phyloP scores from a whole-genome alignment of 805 yeast species.

The Priceomyces medius region DNA sequence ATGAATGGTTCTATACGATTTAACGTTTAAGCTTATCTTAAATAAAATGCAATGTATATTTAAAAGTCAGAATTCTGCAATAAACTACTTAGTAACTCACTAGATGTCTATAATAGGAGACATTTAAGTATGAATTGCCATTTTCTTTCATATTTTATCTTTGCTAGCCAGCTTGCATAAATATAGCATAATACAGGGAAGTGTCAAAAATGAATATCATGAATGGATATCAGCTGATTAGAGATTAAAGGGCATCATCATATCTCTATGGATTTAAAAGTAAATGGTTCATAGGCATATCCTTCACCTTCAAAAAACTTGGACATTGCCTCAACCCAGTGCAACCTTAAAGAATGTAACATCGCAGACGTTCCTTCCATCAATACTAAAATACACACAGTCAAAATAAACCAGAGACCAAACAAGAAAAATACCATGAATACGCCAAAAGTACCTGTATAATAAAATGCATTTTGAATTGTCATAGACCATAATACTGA shows the following conservation, averaged over 20 bases:
- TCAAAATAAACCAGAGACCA: slow-evolving; percentile 73
- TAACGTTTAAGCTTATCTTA: too few species aligned
- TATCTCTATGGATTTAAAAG: slow-evolving; percentile 33
- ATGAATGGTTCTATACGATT: too few species aligned
- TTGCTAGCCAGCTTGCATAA: background rate
- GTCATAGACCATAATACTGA: slow-evolving; percentile 78
- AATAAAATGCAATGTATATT: too few species aligned
- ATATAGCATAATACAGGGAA: too few species aligned
- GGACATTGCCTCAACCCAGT: slow-evolving; percentile 83
- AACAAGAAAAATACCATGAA: slow-evolving; percentile 59
- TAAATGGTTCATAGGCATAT: slow-evolving; percentile 62
- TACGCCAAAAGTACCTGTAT: slow-evolving; percentile 54
- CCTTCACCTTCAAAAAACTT: slow-evolving; percentile 81
- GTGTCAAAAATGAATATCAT: too few species aligned
- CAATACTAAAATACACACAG: slow-evolving; percentile 65
- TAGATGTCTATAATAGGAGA: too few species aligned
- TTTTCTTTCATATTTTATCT: too few species aligned
- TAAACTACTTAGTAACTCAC: too few species aligned
- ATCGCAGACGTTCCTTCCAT: slow-evolving; percentile 88
- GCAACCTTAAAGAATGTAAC: slow-evolving; percentile 74
- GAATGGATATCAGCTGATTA: too few species aligned
- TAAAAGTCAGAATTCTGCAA: too few species aligned
- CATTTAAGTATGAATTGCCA: too few species aligned
- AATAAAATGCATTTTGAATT: slow-evolving; percentile 58
- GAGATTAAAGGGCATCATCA: too few species aligned